Percentiles rank a stretch among this genome's conserved stretches.
Evolutionary conservation across 768 basidiomycete species (phyloP).

Genomic region (Kwoniella dendrophila): DNA sequence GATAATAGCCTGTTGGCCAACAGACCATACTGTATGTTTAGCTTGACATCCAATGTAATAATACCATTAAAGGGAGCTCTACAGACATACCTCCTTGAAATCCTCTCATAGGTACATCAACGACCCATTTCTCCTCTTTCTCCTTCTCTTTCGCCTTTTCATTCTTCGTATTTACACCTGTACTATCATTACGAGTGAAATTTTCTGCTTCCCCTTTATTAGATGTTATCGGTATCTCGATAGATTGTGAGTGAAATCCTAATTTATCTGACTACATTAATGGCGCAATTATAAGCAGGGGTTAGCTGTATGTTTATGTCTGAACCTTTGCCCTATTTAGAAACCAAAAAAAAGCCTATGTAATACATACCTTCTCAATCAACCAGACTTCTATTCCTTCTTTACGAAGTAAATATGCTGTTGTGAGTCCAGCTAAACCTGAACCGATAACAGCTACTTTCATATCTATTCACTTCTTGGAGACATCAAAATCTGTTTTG

Average conservation of each 20-base stretch:
- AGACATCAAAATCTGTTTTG: no score
- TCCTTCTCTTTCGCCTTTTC: slow-evolving; percentile 18
- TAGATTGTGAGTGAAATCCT: slow-evolving; percentile 69
- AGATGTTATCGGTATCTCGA: slow-evolving; percentile 45
- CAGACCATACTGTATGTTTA: no score
- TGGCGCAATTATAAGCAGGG: neutral
- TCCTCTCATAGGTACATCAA: slow-evolving; percentile 80
- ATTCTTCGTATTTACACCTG: neutral
- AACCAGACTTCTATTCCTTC: slow-evolving; percentile 69
- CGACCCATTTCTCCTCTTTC: slow-evolving; percentile 52
- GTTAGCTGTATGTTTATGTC: no score
- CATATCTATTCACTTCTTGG: neutral
- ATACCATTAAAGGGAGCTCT: slow-evolving; percentile 14
- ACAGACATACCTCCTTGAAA: slow-evolving; percentile 70
- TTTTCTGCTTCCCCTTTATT: slow-evolving; percentile 16
- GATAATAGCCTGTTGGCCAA: slow-evolving; percentile 77
- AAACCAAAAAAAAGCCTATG: neutral
- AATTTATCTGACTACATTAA: slow-evolving; percentile 61
- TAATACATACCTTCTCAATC: slow-evolving; percentile 68
- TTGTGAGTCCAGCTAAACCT: slow-evolving; percentile 72
- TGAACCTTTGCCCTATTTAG: no score
- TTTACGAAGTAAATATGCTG: slow-evolving; percentile 64
- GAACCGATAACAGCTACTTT: slow-evolving; percentile 69
- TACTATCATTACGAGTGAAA: slow-evolving; percentile 31
- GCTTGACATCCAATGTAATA: no score